Evolutionary conservation across 2,329 filamentous ascomycete species (phyloP), one percentile per base, ranked within the genome.

Genomic region (Calonectria fujianensis): DNA sequence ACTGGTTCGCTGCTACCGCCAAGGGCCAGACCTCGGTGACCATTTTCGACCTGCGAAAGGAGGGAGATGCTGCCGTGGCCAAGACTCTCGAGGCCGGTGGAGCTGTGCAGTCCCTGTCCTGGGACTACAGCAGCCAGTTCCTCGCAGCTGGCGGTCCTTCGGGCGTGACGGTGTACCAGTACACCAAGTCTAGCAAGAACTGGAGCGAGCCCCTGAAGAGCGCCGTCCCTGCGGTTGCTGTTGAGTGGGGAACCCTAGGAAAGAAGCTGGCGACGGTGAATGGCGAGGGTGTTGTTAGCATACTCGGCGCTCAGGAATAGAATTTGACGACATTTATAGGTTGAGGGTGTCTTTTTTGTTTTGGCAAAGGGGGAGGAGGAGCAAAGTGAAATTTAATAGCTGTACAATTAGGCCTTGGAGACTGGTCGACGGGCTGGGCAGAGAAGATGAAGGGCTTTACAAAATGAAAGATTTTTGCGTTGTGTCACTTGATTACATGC

Each of bases 51-150:
- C 89, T 99, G 75, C 93, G 97, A 80, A 98, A 98, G 86, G 93
- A 98, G 79, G 94, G 96, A 75, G 96, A 95, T 79, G 93, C 94
- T 24, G 93, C 93, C 7, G 91, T 93, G 81, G 93, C 93, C 83
- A 98, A 98, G 89, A 91, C 94, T n/a, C 89, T 99, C 51, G 95
- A 98, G 77, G 93, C 94, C 59, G 96, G 96, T 71, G 93, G 92
- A 75, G 89, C 91, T n/a, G 92, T 98, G 63, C 91, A 94, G 75
- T 92, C 91, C 51, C 89, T 98, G 77, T 89, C 90, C 64, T 99
- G 96, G 96, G 97, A 99, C 83, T 98, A 98, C 87, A 97, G 95
- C 9, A 96, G 96, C 54, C 96, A 98, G 85, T 99, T 94, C 87
- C 89, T 99, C 69, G 94, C 96, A 32, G 94, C 94, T 16, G 94